A percentile compares a stretch with the other conserved stretches of the same genome.
Conservation (phyloP, 2,329 filamentous ascomycete genomes). For the Leptographium procerum region DNA sequence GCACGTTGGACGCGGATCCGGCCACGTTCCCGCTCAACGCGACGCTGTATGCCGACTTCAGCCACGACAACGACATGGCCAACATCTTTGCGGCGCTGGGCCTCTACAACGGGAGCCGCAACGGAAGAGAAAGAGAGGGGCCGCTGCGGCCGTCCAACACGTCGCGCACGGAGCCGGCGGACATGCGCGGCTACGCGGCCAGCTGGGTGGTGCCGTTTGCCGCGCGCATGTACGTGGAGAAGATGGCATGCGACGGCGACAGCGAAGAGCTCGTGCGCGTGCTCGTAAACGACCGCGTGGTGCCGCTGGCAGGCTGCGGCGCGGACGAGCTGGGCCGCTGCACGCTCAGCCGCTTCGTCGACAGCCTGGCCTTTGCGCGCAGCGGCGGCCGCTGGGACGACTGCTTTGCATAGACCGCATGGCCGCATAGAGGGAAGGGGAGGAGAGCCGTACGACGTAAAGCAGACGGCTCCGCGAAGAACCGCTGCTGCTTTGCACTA, state of each 20-base stretch:
- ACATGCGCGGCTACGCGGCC: constrained; percentile 59
- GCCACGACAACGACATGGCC: constrained; percentile 81
- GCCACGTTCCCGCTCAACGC: constrained; percentile 62
- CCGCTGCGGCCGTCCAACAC: constrained; percentile 36
- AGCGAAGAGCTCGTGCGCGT: constrained; percentile 63
- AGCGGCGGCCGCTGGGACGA: constrained; percentile 61
- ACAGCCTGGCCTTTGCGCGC: constrained; percentile 63
- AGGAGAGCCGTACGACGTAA: no score
- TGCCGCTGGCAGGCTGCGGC: constrained; percentile 58
- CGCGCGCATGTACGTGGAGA: constrained; percentile 74
- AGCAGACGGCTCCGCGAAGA: background rate
- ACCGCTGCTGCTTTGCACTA: background rate
- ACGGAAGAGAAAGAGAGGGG: constrained; percentile 18
- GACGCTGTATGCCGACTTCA: constrained; percentile 76
- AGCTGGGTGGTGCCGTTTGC: constrained; percentile 76
- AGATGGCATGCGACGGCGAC: constrained; percentile 53
- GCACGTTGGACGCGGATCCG: constrained; percentile 56
- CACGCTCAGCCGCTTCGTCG: constrained; percentile 55
- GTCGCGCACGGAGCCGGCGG: constrained; percentile 34
- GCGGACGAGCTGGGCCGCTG: constrained; percentile 64
- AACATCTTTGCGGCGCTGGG: constrained; percentile 66
- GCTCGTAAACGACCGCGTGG: constrained; percentile 73
- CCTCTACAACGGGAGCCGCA: constrained; percentile 56
- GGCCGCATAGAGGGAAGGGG: no score
- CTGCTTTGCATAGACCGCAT: constrained; percentile 34